phyloP scores from a whole-genome alignment of 495 filamentous ascomycete species.

The Penicillium waksmanii region DNA sequence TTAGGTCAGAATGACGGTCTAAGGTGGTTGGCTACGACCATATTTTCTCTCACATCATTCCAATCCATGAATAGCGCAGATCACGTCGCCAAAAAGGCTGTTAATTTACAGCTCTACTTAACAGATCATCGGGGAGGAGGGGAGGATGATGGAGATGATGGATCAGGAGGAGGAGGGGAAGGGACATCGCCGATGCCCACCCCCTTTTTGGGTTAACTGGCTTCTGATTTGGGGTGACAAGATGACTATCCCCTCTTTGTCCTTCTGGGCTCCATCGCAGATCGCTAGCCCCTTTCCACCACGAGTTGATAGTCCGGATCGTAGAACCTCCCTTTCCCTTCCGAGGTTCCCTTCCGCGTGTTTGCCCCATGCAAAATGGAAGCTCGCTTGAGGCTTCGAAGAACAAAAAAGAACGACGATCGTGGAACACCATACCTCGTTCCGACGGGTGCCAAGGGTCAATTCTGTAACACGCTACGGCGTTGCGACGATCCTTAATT shows the following conservation, averaged over 20 bases:
- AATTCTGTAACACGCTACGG: conserved; percentile 39
- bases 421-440: conserved; percentile 18
- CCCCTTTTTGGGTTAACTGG: conserved; percentile 6
- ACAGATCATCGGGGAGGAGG: neutral
- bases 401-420: conserved; percentile 28
- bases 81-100: neutral
- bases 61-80: neutral
- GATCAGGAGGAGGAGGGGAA: neutral
- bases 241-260: conserved; percentile 1
- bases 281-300: conserved; percentile 6
- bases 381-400: conserved; percentile 31
- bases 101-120: neutral
- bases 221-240: neutral
- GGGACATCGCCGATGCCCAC: conserved; percentile 10
- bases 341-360: conserved; percentile 13
- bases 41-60: neutral
- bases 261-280: conserved; percentile 8
- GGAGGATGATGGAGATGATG: neutral
- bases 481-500: conserved; percentile 49
- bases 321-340: conserved; percentile 26
- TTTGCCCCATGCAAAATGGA: conserved; percentile 13
- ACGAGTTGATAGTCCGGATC: conserved; percentile 4
- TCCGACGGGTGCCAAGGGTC: conserved; percentile 36
- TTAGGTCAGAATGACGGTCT: neutral
- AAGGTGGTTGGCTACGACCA: neutral